A percentile compares a stretch with the other conserved stretches of the same genome.
Evolutionary conservation across 164 flowering plant genomes (phyloP).

Genomic region (Tetrastigma voinierianum): DNA sequence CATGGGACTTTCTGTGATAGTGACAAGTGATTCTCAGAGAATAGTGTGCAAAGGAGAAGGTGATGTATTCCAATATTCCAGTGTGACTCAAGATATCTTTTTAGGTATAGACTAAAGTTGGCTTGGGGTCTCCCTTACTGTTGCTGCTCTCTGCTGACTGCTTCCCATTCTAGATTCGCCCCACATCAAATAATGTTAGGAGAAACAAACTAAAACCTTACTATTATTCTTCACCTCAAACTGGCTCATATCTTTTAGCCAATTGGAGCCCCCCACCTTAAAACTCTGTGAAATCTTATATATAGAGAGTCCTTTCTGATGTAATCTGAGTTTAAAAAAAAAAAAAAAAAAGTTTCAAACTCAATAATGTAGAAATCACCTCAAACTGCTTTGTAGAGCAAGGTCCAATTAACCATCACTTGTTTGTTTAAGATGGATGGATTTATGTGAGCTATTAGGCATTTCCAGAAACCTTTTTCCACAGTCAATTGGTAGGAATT

Average conservation of each 20-base stretch:
- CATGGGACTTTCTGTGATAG: conserved; percentile 27
- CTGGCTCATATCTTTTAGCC: neutral
- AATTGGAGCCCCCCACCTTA: neutral
- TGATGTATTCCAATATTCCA: conserved; percentile 38
- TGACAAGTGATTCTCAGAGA: conserved; percentile 34
- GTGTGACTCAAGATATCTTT: conserved; percentile 27
- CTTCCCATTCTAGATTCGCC: conserved; percentile 16
- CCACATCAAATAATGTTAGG: conserved; percentile 14
- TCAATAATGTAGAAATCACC: too few relatives aligned
- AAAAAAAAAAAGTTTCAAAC: too few relatives aligned
- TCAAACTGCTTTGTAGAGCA: too few relatives aligned
- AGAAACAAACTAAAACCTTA: conserved; percentile 3
- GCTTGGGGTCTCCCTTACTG: conserved; percentile 10
- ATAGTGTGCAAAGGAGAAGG: conserved; percentile 38
- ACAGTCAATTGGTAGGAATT: too few relatives aligned
- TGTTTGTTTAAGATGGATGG: too few relatives aligned
- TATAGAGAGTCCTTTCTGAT: too few relatives aligned
- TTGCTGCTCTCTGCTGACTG: conserved; percentile 7
- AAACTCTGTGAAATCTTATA: too few relatives aligned
- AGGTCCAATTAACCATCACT: too few relatives aligned
- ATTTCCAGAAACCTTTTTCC: too few relatives aligned
- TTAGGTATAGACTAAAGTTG: conserved; percentile 21
- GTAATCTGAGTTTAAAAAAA: too few relatives aligned
- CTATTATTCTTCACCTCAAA: conserved; percentile 1
- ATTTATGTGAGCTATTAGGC: too few relatives aligned